Evolutionary conservation across 257 asterid species (phyloP).

Genomic region (Osmanthus fragrans): DNA sequence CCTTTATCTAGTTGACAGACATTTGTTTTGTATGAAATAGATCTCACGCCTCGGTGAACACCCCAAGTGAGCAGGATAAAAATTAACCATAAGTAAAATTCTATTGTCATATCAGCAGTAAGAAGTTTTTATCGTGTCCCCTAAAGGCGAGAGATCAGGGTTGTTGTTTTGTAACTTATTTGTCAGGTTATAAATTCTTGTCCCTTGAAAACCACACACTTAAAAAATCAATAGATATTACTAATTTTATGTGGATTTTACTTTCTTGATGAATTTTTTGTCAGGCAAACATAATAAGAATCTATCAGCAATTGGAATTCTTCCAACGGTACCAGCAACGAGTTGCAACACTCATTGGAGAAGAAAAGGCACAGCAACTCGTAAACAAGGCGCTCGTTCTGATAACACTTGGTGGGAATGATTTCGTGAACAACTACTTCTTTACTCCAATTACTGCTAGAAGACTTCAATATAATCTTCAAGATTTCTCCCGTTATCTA

Average conservation of each 20-base stretch:
- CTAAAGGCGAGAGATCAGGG: too few species aligned
- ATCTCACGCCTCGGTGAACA: too few species aligned
- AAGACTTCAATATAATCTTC: conserved; percentile 32
- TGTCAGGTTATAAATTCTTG: background rate
- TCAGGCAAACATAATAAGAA: conserved; percentile 40
- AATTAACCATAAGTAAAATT: too few species aligned
- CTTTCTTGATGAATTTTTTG: background rate
- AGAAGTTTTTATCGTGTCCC: too few species aligned
- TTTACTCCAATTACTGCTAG: conserved; percentile 34
- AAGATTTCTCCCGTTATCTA: conserved; percentile 29
- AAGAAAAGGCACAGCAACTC: conserved; percentile 20
- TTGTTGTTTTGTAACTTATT: background rate
- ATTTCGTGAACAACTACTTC: conserved; percentile 50
- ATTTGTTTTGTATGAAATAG: background rate
- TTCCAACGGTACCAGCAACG: conserved; percentile 38
- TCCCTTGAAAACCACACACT: background rate
- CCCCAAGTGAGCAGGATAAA: too few species aligned
- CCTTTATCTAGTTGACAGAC: background rate
- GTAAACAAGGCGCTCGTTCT: conserved; percentile 43
- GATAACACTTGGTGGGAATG: conserved; percentile 52
- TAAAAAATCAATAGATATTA: background rate
- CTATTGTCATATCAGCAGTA: too few species aligned
- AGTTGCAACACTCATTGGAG: conserved; percentile 30
- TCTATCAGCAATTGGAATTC: conserved; percentile 27
- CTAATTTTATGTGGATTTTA: background rate